Base-by-base conservation (phyloP, 164 flowering plant species). In the Protea cynaroides region DNA sequence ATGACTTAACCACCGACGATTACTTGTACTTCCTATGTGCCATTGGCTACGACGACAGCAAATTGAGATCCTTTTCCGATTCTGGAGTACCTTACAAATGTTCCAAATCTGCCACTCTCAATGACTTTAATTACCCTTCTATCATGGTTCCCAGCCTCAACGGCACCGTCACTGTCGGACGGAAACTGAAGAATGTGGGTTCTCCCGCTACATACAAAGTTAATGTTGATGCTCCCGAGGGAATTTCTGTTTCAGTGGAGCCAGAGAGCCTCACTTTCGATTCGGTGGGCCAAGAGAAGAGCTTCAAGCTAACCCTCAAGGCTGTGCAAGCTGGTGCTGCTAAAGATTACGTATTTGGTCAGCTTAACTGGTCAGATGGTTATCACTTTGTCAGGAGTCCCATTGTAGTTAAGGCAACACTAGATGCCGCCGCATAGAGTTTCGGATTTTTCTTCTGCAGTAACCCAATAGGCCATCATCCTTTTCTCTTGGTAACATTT, bases 141-240 rank as follows among this genome's bases (percentile, higher is more conserved):
- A 76, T 87, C 34, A 61, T 84, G 6, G 80, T 86, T 13, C 76
- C 79, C 25, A 19, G 57, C 3, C 75, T 82, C 58, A 14, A 47
- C 3, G 73, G 69, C 11, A 18, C 74, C 0, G 61, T 76, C 17
- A 82, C 82, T 1, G 56, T 85, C 25, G 70, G 74, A 0, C 59
- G 94, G 23, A 79, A 65, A 0, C 43, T 88, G 49, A 86, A 81
- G 75, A 82, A 86, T 63, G 94, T 84, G 0, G 89, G 87, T 0
- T 0, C 71, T 4, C 76, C 84, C 4, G 79, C 75, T 25, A 75
- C 64, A 0, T 87, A 87, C 57, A 38, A 34, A 19, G 85, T 60
- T 0, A 50, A 14, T 0, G 60, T 83, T 15, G 36, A 15, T 7
- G 29, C 60, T 18, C 88, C 88, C 0, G 15, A 10, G 0, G 83